Base-by-base conservation (phyloP, 129 eudicot genomes). In the Solidago caesia region DNA sequence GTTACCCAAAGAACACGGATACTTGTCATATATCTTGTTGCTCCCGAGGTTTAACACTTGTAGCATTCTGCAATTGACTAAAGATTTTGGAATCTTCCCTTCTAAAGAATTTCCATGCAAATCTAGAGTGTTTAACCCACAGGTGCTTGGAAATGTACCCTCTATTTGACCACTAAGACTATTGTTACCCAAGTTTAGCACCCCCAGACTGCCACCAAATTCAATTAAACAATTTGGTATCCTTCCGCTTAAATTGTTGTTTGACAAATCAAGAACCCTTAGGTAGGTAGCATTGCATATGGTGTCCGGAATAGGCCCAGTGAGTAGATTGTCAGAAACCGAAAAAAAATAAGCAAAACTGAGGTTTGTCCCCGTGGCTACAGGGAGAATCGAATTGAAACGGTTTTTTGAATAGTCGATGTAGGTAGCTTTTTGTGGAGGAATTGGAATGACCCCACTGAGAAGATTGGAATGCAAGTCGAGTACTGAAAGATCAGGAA, bases 391-490 rank as follows among this genome's bases (percentile, higher is more conserved):
- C 39, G 87, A 79, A 44, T 64, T 75, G 72, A 91, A 91, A 29
- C 44, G 74, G 74, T 91, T 91, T 77, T 56, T 47, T 1, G 97
- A 88, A 42, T 80, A 88, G 47, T 91, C 96, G 13, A 85, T 64
- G 57, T 70, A 85, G 4, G 58, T 52, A 25, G 86, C 89, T 25
- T 14, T 41, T 42, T 39, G 4, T 42, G 90, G 85, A 6, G 86
- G 83, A 33, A 55, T 7, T 8, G 90, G 96, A 61, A 89, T 69
- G 45, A 41, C 58, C 44, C 97, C 97, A 2, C 39, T 44, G 42
- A 91, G 83, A n/a, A n/a, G 12, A 65, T 91, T 91, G 15, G 80
- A 76, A 64, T 86, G 89, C 68, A 91, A 72, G 69, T 91, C 97
- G 33, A 91, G 88, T 4, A 80, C 82, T 10, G 0, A 10, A 12